phyloP scores from a whole-genome alignment of 2,329 filamentous ascomycete genomes.

The Paecilomyces niveus region DNA sequence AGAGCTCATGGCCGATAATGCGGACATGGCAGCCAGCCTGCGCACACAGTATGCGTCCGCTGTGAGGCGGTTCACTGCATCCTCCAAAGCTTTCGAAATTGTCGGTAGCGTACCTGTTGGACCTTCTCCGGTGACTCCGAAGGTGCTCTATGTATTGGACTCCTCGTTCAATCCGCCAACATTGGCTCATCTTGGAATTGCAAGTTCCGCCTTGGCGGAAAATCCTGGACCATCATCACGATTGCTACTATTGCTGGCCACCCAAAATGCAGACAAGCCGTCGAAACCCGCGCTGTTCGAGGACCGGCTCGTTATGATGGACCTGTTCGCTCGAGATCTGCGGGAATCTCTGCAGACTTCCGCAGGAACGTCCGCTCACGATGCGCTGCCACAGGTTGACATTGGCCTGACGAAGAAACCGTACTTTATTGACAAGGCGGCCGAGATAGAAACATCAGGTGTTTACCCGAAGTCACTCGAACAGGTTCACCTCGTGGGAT shows the following conservation, averaged over 20 bases:
- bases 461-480: slow-evolving; percentile 29
- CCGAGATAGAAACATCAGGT: slow-evolving; percentile 31
- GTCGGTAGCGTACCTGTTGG: slow-evolving; percentile 19
- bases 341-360: slow-evolving; percentile 18
- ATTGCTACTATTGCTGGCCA: slow-evolving; percentile 54
- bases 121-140: slow-evolving; percentile 11
- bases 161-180: slow-evolving; percentile 62
- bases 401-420: slow-evolving; percentile 43
- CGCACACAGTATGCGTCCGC: slow-evolving; percentile 32
- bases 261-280: slow-evolving; percentile 59
- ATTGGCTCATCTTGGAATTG: slow-evolving; percentile 51
- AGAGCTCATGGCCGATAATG: neutral
- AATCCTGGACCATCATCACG: slow-evolving; percentile 25
- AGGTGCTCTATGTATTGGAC: slow-evolving; percentile 56
- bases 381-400: slow-evolving; percentile 30
- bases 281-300: slow-evolving; percentile 42
- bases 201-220: slow-evolving; percentile 44
- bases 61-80: slow-evolving; percentile 38
- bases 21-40: slow-evolving; percentile 16
- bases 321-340: slow-evolving; percentile 38
- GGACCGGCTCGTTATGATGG: slow-evolving; percentile 44
- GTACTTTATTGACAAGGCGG: slow-evolving; percentile 43
- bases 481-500: slow-evolving; percentile 43
- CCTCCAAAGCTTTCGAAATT: slow-evolving; percentile 27
- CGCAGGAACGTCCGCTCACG: slow-evolving; percentile 5